Evolutionary conservation across 352 stramenopile genomes (phyloP), one percentile per base, ranked within the genome.

Genomic region (Pythium insidiosum): DNA sequence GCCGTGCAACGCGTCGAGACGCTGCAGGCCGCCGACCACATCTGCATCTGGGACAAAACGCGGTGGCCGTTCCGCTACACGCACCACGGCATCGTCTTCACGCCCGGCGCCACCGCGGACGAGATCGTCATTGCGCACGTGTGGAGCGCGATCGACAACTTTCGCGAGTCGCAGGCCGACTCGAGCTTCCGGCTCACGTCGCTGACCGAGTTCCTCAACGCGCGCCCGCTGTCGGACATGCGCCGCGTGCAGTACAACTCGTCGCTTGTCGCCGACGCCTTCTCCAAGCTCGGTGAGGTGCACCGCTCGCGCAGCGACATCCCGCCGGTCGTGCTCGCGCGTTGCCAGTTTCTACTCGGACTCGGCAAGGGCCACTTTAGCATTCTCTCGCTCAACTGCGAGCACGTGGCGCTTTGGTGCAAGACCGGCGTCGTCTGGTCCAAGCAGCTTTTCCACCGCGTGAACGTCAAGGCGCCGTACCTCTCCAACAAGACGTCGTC

Each of bases 21-120:
- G 41, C 63, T 89, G n/a, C 71, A 74, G 40, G 43, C 44, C 19
- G 69, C 56, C 9, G 77, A 89, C 62, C 77, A 89, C 52, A 72
- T 89, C 21, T 84, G 67, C 56, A 84, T 89, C 44, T 89, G 77
- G 77, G 77, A 89, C 52, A 79, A 71, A 16, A 76, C 56, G 41
- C 73, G 77, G 25, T 89, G 73, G 73, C 77, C 77, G 1, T 81
- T 86, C 57, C 61, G 67, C 10, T 89, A 89, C 61, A 82, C 71
- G 36, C 77, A 89, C 58, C 77, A 89, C 46, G 77, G 77, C 48
- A 56, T 89, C 33, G 72, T 89, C 12, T 83, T 74, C 48, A 35
- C 58, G 21, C 23, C 56, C 7, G 77, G 58, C 37, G 46, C 31
- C 15, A 65, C 37, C n/a, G 35, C 58, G 6, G 70, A 82, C 33